These are phyloP conservation scores for Salvia splendens DNA, from an alignment of 257 asterid genomes.

Conservation along the genomic window DNA sequence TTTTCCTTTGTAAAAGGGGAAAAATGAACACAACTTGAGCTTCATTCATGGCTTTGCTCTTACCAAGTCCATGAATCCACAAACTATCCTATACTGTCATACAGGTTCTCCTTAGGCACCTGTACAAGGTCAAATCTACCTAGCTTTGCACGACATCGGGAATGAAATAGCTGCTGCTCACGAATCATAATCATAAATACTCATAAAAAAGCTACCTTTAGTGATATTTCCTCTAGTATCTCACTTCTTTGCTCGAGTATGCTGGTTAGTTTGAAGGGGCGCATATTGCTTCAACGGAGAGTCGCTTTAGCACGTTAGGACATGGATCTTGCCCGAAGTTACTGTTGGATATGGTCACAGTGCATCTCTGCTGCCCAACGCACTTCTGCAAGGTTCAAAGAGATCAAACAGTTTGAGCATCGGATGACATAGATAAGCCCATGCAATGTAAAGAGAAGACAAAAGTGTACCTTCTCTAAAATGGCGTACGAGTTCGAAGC, in stretches of 20 bases:
- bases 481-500: conserved; percentile 60
- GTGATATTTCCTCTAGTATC: conserved; percentile 29
- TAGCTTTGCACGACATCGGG: conserved; percentile 34
- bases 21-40: conserved; percentile 37
- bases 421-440: not conserved
- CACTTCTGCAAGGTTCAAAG: conserved; percentile 63
- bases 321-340: conserved; percentile 89
- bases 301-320: conserved; percentile 67
- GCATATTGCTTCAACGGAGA: conserved; percentile 87
- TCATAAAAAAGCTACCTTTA: conserved; percentile 27
- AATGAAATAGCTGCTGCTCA: conserved; percentile 7
- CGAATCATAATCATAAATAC: conserved; percentile 33
- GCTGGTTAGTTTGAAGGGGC: conserved; percentile 41
- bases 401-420: not conserved
- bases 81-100: conserved; percentile 34
- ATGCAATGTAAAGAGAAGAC: not conserved
- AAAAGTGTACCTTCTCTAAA: conserved; percentile 63
- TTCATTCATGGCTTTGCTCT: conserved; percentile 33
- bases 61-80: conserved; percentile 42
- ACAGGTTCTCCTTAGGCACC: conserved; percentile 41
- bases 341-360: conserved; percentile 68
- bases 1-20: conserved; percentile 61
- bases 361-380: conserved; percentile 65
- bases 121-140: conserved; percentile 37
- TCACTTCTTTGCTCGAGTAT: conserved; percentile 18